Conservation (phyloP, 768 basidiomycete species). For the Trametes elegans region DNA sequence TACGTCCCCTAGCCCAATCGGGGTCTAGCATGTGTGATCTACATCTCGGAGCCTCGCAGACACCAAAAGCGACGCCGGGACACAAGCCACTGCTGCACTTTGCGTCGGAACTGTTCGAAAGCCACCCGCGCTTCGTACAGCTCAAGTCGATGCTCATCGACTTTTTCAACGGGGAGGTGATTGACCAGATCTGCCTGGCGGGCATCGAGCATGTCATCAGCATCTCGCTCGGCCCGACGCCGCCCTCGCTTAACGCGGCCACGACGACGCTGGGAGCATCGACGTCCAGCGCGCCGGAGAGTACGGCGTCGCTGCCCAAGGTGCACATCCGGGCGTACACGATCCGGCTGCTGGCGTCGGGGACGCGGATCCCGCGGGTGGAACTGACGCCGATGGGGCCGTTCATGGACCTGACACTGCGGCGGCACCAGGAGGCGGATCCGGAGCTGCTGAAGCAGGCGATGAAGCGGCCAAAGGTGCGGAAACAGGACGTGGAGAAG, state of each 20-base stretch:
- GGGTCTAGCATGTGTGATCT: neutral
- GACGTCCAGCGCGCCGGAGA: slow-evolving; percentile 16
- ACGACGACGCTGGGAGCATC: slow-evolving; percentile 20
- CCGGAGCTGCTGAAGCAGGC: slow-evolving; percentile 79
- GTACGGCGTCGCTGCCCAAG: slow-evolving; percentile 53
- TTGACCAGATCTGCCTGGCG: slow-evolving; percentile 79
- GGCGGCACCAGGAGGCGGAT: slow-evolving; percentile 74
- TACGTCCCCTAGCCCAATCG: slow-evolving; percentile 34
- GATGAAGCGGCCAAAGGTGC: slow-evolving; percentile 80
- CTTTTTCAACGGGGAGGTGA: slow-evolving; percentile 86
- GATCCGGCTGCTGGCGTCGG: slow-evolving; percentile 68
- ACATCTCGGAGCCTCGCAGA: slow-evolving; percentile 43
- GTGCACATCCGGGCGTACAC: slow-evolving; percentile 91
- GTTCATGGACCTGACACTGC: slow-evolving; percentile 75
- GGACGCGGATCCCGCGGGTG: slow-evolving; percentile 76
- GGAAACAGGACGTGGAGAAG: slow-evolving; percentile 82
- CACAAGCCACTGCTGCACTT: slow-evolving; percentile 94
- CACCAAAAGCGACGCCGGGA: slow-evolving; percentile 84
- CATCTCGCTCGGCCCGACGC: slow-evolving; percentile 68
- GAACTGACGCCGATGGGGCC: slow-evolving; percentile 91
- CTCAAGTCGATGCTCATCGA: slow-evolving; percentile 89
- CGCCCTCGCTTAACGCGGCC: slow-evolving; percentile 49
- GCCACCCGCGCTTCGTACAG: slow-evolving; percentile 88
- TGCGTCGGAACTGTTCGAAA: slow-evolving; percentile 91
- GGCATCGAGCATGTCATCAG: slow-evolving; percentile 90